Conservation (phyloP, 2,329 filamentous ascomycete genomes). For the Aspergillus melleus region DNA sequence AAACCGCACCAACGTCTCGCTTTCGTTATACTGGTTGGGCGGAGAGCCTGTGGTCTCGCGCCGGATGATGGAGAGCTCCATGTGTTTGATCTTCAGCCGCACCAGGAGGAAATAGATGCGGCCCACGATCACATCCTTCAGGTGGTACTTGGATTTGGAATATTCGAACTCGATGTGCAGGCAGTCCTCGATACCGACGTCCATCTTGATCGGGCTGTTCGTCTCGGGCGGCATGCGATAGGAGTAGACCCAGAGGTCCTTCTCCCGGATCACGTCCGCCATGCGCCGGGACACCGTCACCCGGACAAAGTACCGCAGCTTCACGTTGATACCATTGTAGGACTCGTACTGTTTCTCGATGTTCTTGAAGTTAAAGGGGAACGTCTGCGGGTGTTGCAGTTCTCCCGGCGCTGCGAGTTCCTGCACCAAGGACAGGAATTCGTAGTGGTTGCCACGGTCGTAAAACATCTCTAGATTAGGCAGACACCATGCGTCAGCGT, state of each 20-base stretch:
- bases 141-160: constrained; percentile 97
- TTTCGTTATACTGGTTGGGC: constrained; percentile 99
- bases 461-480: constrained; percentile 88
- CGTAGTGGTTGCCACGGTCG: constrained; percentile 97
- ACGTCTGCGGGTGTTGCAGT: constrained; percentile 97
- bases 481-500: neutral
- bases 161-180: constrained; percentile 99
- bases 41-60: constrained; percentile 94
- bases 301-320: constrained; percentile 95
- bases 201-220: constrained; percentile 99
- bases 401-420: constrained; percentile 96
- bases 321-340: constrained; percentile 99
- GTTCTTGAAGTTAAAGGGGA: constrained; percentile 99
- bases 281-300: constrained; percentile 96
- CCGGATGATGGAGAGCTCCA: constrained; percentile 97
- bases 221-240: constrained; percentile 98
- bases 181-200: constrained; percentile 98
- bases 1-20: constrained; percentile 94
- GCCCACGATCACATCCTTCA: constrained; percentile 98
- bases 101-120: constrained; percentile 98
- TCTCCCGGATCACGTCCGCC: constrained; percentile 97
- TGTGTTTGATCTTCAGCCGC: constrained; percentile 98
- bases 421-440: constrained; percentile 95
- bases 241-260: constrained; percentile 99
- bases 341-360: constrained; percentile 99